Conservation (phyloP, 345 rosid genomes). For the Garcia nutans region DNA sequence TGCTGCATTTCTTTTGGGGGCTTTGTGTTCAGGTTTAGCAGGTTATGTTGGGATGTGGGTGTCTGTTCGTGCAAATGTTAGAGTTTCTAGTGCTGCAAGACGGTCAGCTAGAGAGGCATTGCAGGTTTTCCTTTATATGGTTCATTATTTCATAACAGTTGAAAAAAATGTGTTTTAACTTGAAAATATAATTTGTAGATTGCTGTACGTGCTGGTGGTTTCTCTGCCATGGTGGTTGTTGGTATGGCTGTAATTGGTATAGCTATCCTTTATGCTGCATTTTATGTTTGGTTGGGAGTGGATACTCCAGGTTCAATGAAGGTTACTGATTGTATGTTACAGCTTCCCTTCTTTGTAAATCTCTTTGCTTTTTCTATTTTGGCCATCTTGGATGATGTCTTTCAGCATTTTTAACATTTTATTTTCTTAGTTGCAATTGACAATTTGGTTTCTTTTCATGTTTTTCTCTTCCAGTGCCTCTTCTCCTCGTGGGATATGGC, state of each 20-base stretch:
- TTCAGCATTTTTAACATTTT: neutral
- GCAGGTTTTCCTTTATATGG: slow-evolving; percentile 62
- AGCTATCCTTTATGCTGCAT: slow-evolving; percentile 86
- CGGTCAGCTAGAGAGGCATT: slow-evolving; percentile 98
- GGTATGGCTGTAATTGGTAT: slow-evolving; percentile 99
- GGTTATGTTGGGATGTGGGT: slow-evolving; percentile 99
- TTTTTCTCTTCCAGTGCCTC: slow-evolving; percentile 71
- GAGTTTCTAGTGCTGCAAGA: slow-evolving; percentile 98
- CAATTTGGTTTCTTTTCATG: slow-evolving; percentile 24
- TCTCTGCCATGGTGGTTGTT: slow-evolving; percentile 96
- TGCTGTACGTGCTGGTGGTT: slow-evolving; percentile 98
- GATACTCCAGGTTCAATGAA: slow-evolving; percentile 81
- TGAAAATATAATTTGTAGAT: slow-evolving; percentile 46
- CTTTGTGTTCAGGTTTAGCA: slow-evolving; percentile 88
- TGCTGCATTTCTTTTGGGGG: slow-evolving; percentile 91
- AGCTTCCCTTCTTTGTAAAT: slow-evolving; percentile 20
- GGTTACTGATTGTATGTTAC: slow-evolving; percentile 83
- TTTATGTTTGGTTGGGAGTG: slow-evolving; percentile 93
- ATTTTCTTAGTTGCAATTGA: neutral
- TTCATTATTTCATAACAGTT: slow-evolving; percentile 21
- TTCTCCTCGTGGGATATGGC: slow-evolving; percentile 97
- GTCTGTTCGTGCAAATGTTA: slow-evolving; percentile 98
- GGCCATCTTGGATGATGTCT: neutral
- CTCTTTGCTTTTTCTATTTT: neutral
- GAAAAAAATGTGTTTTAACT: slow-evolving; percentile 27